Evolutionary conservation across 768 basidiomycete genomes (phyloP), one percentile per base, ranked within the genome.

Genomic region (Boletus pseudopeckii): DNA sequence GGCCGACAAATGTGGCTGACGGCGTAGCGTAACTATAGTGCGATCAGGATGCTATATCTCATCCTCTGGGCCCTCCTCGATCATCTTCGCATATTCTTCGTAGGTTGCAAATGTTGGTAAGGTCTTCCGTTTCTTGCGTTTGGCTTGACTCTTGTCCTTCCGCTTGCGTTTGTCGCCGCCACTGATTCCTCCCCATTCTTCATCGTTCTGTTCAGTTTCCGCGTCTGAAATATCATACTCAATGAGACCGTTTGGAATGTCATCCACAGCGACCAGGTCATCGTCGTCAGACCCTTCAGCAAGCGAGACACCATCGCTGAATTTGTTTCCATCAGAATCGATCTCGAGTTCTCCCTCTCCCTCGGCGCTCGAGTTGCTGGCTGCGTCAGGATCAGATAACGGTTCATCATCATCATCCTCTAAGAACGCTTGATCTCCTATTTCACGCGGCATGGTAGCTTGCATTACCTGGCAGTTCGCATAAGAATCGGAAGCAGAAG

Each of bases 31-130:
- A n/a, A n/a, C n/a, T n/a, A n/a, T n/a, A n/a, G n/a, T n/a, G n/a
- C n/a, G n/a, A n/a, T n/a, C n/a, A n/a, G n/a, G 36, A 28, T 41
- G 4, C 52, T 50, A 68, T 59, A 68, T 56, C 2, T 69, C 60
- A 7, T 69, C 62, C 44, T 69, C 69, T 11, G 67, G 67, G 9
- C 54, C 69, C 5, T 88, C 85, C 66, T 92, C 91, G 53, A 92
- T 93, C 81, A 92, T 77, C 72, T 76, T 84, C 42, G 85, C 86
- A 60, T 91, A 93, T 53, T 92, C 90, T 54, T 93, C 91, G 62
- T 92, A 92, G 64, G 82, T 89, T 11, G 90, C 91, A 65, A 93
- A 93, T 34, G 86, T 91, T 5, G 89, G 88, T 58, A 91, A 65
- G 10, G 81, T 77, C 53, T 75, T 76, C 65, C 80, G 64, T 72